A percentile compares a stretch with the other conserved stretches of the same genome.
These are phyloP conservation scores for Borovskyia barvae DNA, from an alignment of 208 protist genomes.

Conservation along the genomic window DNA sequence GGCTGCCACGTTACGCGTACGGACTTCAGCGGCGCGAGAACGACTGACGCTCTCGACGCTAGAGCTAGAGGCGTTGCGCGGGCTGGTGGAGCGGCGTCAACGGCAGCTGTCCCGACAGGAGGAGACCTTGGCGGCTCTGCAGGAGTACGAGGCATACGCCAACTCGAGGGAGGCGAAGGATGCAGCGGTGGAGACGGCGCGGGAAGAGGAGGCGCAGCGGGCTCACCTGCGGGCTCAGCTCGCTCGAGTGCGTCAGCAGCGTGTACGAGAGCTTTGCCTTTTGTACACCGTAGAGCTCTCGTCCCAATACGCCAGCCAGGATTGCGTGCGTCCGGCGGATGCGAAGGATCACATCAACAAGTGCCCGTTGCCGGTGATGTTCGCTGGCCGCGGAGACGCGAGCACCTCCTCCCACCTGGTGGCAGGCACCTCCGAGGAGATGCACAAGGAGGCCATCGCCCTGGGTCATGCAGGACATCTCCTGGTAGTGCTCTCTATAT, in stretches of 20 bases:
- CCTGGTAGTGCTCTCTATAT: slow-evolving; percentile 39
- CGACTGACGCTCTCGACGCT: slow-evolving; percentile 23
- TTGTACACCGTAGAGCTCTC: slow-evolving; percentile 37
- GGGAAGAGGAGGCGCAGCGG: slow-evolving; percentile 27
- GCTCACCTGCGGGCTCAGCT: slow-evolving; percentile 38
- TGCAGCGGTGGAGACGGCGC: not conserved
- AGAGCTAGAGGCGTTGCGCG: slow-evolving; percentile 33
- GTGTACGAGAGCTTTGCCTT: slow-evolving; percentile 23
- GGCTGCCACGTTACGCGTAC: slow-evolving; percentile 32
- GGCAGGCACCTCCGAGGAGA: slow-evolving; percentile 28
- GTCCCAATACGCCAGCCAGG: slow-evolving; percentile 18
- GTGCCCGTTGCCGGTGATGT: slow-evolving; percentile 19
- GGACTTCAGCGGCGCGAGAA: slow-evolving; percentile 32
- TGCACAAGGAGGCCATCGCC: slow-evolving; percentile 52
- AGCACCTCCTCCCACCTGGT: slow-evolving; percentile 23
- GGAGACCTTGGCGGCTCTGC: slow-evolving; percentile 23
- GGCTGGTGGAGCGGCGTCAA: slow-evolving; percentile 27
- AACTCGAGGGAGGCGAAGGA: not conserved
- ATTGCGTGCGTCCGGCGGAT: slow-evolving; percentile 9
- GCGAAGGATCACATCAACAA: slow-evolving; percentile 35
- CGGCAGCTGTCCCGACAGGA: slow-evolving; percentile 19
- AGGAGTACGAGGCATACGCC: not conserved
- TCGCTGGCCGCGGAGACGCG: slow-evolving; percentile 10
- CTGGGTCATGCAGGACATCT: slow-evolving; percentile 54
- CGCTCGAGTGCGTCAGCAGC: slow-evolving; percentile 13